Percentiles rank a stretch among this genome's conserved stretches.
Evolutionary conservation across 139 green algal species (phyloP).

Genomic region (Chlorella sp.): DNA sequence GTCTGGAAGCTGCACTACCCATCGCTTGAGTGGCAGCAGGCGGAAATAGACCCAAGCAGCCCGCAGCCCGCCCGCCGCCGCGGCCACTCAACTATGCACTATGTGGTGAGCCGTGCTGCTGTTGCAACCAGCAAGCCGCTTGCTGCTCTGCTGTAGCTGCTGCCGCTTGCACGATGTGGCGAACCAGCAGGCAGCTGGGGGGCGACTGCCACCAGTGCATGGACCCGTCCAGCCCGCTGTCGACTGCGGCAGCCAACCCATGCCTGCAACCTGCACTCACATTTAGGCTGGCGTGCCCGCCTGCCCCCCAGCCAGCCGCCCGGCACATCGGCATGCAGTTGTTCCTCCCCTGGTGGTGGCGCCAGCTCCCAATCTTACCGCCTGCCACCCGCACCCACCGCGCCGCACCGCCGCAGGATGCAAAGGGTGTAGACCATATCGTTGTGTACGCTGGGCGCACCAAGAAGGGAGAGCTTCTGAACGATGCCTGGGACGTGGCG

Average conservation of each 20-base stretch:
- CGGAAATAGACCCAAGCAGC: neutral
- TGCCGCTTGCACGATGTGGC: too few species aligned
- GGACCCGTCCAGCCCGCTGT: too few species aligned
- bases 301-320: too few species aligned
- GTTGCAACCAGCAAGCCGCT: too few species aligned
- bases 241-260: too few species aligned
- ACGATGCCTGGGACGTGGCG: neutral
- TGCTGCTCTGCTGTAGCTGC: too few species aligned
- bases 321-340: too few species aligned
- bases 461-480: neutral
- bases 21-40: neutral
- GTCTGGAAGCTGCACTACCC: neutral
- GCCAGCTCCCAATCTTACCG: neutral
- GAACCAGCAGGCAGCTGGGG: too few species aligned
- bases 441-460: neutral
- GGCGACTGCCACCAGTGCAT: too few species aligned
- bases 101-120: neutral
- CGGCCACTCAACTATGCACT: conserved; percentile 7
- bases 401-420: neutral
- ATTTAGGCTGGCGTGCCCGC: too few species aligned
- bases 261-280: too few species aligned
- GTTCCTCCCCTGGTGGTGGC: too few species aligned
- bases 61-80: neutral
- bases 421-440: neutral
- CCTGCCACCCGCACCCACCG: neutral